Base-by-base conservation (phyloP, 768 basidiomycete species). In the Leccinum incarnatum region DNA sequence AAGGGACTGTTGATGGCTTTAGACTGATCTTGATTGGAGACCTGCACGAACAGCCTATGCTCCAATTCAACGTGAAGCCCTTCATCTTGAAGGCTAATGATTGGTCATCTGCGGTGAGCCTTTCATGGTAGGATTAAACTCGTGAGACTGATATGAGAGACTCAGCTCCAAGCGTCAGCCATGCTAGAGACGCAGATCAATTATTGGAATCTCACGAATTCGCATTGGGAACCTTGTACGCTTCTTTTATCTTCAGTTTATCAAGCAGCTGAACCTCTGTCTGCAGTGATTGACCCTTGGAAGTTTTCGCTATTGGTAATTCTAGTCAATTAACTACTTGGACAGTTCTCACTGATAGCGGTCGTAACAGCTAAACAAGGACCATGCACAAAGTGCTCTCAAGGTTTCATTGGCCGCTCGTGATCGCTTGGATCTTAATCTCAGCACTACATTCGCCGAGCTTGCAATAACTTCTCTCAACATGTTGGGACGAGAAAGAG, bases 161-260 rank as follows among this genome's bases (percentile, higher is more conserved):
- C 32, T 11, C 62, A 98, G 96, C 75, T 98, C 48, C 88, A 89
- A 69, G 91, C 93, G 5, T 86, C 88, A 6, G 89, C 91, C 1
- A 87, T 89, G 0, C 77, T 98, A 67, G 86, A 88, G 23, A 87
- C 86, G 3, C 85, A 88, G 52, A 88, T 97, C 71, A 93, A 87
- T 59, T 99, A 97, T 68, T 99, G 94, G 93, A 99, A 99, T 72
- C 74, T 98, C 52, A 87, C 88, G 23, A 98, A 97, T 69, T 98
- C 97, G 51, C 94, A 98, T 67, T 99, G 97, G 94, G 97, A 98
- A 74, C 96, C 97, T 30, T 72, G 90, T 91, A 68, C 62, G 87
- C 40, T 51, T 1, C 12, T 56, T 45, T 63, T 36, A 8, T 52
- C 34, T 48, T 48, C 29, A n/a, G 4, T 19, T 45, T 29, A 50